Base-by-base conservation (phyloP, 1,284 basidiomycete genomes). In the Ganoderma meredithae region DNA sequence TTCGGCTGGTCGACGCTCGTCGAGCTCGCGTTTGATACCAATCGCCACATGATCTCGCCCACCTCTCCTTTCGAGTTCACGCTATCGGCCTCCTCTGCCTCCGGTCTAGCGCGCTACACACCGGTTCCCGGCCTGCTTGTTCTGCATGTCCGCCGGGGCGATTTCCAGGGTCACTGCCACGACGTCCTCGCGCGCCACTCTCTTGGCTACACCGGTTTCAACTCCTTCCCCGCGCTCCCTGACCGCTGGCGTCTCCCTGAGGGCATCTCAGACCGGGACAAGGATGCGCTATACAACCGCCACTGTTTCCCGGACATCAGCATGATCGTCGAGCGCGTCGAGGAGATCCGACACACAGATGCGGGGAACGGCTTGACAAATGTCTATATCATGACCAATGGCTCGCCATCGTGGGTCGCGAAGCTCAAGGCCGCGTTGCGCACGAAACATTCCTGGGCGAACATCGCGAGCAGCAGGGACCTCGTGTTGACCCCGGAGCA, bases 121-220 rank as follows among this genome's bases (percentile, higher is more conserved):
- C 67, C 68, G 25, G 73, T 81, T 33, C 75, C 77, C 0, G 84
- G 83, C 9, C 76, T 88, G 1, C 77, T 91, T 12, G 89, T 84
- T 1, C 75, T 91, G 6, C 89, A 91, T 69, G 74, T 90, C 36
- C 86, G 89, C 1, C 79, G 89, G 27, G 90, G 90, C 3, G 89
- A 90, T 75, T 91, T 85, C 74, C 67, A 81, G 53, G 73, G 79
- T 1, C 88, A 90, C 71, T 90, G 89, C 69, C 75, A 81, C 66
- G 68, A 71, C 64, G 68, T 71, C 55, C 82, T 90, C 33, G 81
- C 80, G 0, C 72, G 78, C 39, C 86, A 82, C 79, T 72, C 69
- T 1, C 76, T 84, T 3, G 75, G 76, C 19, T 85, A 79, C 78
- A 77, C 81, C 36, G 83, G 82, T 7, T 84, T 83, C 77, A 81